Base-by-base conservation (phyloP, 169 alveolate species). In the Besnoitia besnoiti region DNA sequence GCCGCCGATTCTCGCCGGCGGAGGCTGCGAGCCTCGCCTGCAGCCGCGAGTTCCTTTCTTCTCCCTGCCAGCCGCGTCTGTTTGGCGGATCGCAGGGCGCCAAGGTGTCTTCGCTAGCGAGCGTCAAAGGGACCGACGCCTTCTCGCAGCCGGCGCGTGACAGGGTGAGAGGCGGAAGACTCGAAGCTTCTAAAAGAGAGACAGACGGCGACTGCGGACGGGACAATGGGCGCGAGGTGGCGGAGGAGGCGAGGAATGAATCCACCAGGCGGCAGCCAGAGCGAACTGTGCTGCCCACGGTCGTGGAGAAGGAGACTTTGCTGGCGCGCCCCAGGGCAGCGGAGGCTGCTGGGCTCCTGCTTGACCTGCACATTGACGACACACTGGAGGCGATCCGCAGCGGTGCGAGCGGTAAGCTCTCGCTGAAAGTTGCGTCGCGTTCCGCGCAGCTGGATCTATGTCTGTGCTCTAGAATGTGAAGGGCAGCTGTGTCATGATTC, bases 301-400 rank as follows among this genome's bases (percentile, higher is more conserved):
- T 10, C 16, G 62, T 3, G 67, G 55, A 85, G 55, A 33, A 47
- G 62, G 84, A 85, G 85, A 59, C 33, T 44, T 76, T 55, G 59
- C 80, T 55, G 12, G 39, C 59, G 91, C 59, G 91, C 46, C n/a
- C 40, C 8, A 55, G 0, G 84, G 79, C 84, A 0, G 80, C 91
- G 33, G 91, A 85, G 46, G 61, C 61, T 30, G 46, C 67, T 14
- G 82, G 79, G 46, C 47, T 51, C 37, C 2, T 85, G 35, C 84
- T 79, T 33, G 62, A 61, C 55, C 1, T 85, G 84, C 67, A 62
- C 40, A 79, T 85, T 33, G 84, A 85, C 42, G 91, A 85, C 59
- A 84, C 55, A 44, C 82, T 85, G 40, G 51, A 46, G 40, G 37
- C 47, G 42, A 79, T 59, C 44, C 14, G 39, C 27, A 61, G 30